A percentile compares a stretch with the other conserved stretches of the same genome.
phyloP scores from a whole-genome alignment of 345 rosid genomes.

The Gossypium mustelinum region DNA sequence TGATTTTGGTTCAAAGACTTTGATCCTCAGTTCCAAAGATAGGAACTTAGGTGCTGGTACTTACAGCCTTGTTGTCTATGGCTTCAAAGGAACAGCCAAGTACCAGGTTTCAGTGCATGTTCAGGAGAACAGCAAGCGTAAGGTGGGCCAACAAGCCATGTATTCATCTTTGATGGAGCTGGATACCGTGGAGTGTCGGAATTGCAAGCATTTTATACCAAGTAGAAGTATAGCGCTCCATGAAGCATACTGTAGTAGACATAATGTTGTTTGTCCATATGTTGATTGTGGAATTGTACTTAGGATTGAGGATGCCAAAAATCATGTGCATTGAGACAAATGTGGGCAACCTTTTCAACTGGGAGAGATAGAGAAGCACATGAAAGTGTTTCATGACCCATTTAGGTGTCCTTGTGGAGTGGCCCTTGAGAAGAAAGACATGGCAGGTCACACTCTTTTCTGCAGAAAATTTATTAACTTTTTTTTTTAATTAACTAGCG shows the following conservation, averaged over 20 bases:
- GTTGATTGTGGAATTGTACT: conserved; percentile 71
- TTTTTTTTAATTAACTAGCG: not conserved
- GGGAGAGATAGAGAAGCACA: conserved; percentile 81
- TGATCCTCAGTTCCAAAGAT: conserved; percentile 69
- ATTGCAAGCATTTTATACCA: conserved; percentile 80
- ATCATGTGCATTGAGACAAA: conserved; percentile 66
- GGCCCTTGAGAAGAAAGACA: conserved; percentile 70
- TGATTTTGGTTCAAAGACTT: conserved; percentile 68
- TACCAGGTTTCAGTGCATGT: conserved; percentile 46
- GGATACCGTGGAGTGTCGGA: conserved; percentile 68
- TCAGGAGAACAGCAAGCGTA: conserved; percentile 39
- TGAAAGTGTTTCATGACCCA: conserved; percentile 85
- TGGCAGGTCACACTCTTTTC: conserved; percentile 40
- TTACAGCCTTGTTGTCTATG: conserved; percentile 78
- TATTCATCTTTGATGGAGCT: conserved; percentile 50
- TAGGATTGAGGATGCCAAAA: conserved; percentile 62
- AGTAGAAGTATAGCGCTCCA: conserved; percentile 73
- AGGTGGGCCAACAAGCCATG: conserved; percentile 52
- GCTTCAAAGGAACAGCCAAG: conserved; percentile 66
- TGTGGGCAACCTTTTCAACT: conserved; percentile 75
- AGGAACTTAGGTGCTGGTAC: conserved; percentile 55
- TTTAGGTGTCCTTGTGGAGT: conserved; percentile 68
- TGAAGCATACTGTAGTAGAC: conserved; percentile 73
- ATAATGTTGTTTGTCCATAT: conserved; percentile 62
- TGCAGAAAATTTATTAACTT: not conserved